Evolutionary conservation across 1,284 basidiomycete genomes (phyloP), one percentile per base, ranked within the genome.

Genomic region (Pholiota adiposa): DNA sequence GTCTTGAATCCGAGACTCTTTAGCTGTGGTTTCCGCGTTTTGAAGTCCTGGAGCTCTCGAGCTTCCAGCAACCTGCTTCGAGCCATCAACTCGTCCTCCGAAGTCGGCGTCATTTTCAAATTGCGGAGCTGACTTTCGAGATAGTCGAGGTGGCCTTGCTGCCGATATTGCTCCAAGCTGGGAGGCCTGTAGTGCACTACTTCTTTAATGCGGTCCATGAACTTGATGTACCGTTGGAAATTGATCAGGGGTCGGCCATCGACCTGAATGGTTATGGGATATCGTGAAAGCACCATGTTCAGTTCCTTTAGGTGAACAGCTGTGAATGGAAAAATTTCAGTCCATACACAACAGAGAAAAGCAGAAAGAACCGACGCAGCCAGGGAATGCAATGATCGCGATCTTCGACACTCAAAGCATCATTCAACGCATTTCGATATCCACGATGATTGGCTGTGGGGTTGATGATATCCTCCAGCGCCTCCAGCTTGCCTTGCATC

Each of bases 221-320:
- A 75, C 36, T 70, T 69, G 57, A 66, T 56, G 60, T 77, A 80
- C 33, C 78, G 76, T 48, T 72, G 63, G 57, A 79, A 80, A 66
- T 81, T 80, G 68, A 83, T 77, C 54, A 81, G 63, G 1, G 69
- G 64, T n/a, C 65, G 67, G 16, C 72, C 72, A 36, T 76, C 72
- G 14, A 69, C 54, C 29, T 74, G 56, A 16, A 76, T 52, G 1
- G 62, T 68, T 12, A 66, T 51, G 11, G 71, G 69, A 56, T 74
- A 63, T 51, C 65, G 63, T 56, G 70, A 62, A 38, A 77, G 69
- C 41, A 73, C 67, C 8, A 63, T 61, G 43, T 70, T 58, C 1
- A 81, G 63, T 53, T 78, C 75, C 31, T 72, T 75, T 6, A 82
- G 65, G 59, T 82, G 80, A 3, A 78, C 72, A 40, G 73, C 79